Base-by-base conservation (phyloP, 2,329 filamentous ascomycete species). In the Juglanconis oblonga region DNA sequence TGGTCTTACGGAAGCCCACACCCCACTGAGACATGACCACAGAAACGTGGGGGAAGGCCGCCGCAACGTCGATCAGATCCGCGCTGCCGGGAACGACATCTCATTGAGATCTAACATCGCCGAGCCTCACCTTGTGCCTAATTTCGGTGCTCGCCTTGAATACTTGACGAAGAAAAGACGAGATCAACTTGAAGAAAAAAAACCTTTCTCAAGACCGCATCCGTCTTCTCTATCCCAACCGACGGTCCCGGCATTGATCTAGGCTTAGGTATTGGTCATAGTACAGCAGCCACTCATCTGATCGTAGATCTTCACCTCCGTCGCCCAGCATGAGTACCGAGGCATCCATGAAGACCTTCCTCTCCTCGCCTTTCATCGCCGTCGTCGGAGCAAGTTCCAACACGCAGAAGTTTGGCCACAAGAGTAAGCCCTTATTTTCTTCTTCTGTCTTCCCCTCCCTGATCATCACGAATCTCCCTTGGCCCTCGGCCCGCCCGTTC, bases 311-410 rank as follows among this genome's bases (percentile, higher is more conserved):
- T 9, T 24, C 10, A 40, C 49, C 14, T 4, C 14, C 32, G 38
- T 50, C 33, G 47, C 51, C 58, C 48, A 51, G 3, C 65, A 86
- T 86, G 82, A 74, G 82, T 29, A 90, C 90, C 78, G 87, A 92
- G 71, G 81, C 86, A 51, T 84, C 89, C 50, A 87, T 92, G 50
- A 87, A 86, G 64, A 81, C 82, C 11, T 97, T 97, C 81, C 96
- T 97, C 78, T 81, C 85, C 3, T 89, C 88, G 7, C 85, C 88
- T 32, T 81, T 83, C 66, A 97, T 94, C 73, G 93, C 94, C 61
- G 94, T 97, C 33, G 92, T 93, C 24, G 94, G 94, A 68, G 94
- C 94, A 42, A 94, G 89, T 72, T 90, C 90, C 55, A 92, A 96
- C 75, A 81, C 89, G 45, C 79, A 81, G 71, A 97, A 97, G 74